These are phyloP conservation scores for Macrophomina tecta DNA, from an alignment of 2,329 filamentous ascomycete species.

Conservation along the genomic window DNA sequence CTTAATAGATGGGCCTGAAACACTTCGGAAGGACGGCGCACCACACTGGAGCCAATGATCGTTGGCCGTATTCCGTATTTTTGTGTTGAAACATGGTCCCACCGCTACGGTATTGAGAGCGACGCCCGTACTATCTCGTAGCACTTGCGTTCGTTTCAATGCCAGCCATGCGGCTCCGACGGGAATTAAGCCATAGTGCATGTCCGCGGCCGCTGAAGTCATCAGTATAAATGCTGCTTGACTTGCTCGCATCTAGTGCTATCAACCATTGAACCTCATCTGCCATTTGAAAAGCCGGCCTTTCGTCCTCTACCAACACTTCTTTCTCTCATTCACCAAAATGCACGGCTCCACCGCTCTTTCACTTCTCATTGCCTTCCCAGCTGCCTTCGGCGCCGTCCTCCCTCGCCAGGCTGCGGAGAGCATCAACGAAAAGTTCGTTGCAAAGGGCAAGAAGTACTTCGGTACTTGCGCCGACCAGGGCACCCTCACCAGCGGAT, in stretches of 20 bases:
- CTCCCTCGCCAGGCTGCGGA: conserved; percentile 41
- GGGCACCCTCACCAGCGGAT: conserved; percentile 55
- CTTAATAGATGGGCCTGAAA: not conserved
- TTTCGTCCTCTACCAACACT: not conserved
- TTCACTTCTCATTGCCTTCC: not conserved
- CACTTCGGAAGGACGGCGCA: not conserved
- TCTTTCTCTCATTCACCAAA: not conserved
- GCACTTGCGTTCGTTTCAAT: no score
- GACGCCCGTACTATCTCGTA: not conserved
- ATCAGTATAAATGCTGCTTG: no score
- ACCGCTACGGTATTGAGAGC: not conserved
- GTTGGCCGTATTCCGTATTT: not conserved
- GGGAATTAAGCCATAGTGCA: no score
- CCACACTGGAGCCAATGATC: not conserved
- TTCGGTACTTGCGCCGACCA: conserved; percentile 65
- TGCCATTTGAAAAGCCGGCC: no score
- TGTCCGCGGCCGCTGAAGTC: no score
- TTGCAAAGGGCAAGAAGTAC: conserved; percentile 69
- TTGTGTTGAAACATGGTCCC: not conserved
- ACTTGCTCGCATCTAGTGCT: no score
- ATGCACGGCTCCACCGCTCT: conserved; percentile 4
- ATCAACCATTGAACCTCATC: no score
- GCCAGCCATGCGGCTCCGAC: no score
- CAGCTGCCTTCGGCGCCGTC: conserved; percentile 11
- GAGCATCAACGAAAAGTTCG: conserved; percentile 60